Conservation (phyloP, 345 rosid species). For the Moricandia arvensis region DNA sequence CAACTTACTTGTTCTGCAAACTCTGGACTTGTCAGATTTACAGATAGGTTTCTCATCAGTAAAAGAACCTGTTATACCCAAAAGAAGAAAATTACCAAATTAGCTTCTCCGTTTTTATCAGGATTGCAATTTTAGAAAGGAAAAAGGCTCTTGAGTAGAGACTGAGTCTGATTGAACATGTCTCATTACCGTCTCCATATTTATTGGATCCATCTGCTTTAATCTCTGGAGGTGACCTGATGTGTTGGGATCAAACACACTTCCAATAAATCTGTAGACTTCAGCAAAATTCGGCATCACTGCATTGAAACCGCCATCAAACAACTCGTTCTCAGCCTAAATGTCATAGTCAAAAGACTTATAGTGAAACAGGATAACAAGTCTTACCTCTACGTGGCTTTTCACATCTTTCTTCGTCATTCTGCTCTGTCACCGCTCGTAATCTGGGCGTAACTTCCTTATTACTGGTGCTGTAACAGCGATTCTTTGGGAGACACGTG, state of each 20-base stretch:
- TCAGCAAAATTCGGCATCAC: slow-evolving; percentile 84
- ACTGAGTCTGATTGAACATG: slow-evolving; percentile 1
- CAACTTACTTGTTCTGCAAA: slow-evolving; percentile 76
- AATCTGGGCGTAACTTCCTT: slow-evolving; percentile 53
- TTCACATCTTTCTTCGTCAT: slow-evolving; percentile 46
- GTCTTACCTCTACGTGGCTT: slow-evolving; percentile 55
- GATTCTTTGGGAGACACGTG: slow-evolving; percentile 25
- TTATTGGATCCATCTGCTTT: slow-evolving; percentile 87
- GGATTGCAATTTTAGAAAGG: neutral
- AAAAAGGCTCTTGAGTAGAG: neutral
- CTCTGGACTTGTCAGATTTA: slow-evolving; percentile 71
- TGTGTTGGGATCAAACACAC: slow-evolving; percentile 72
- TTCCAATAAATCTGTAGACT: slow-evolving; percentile 93
- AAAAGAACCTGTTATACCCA: slow-evolving; percentile 51
- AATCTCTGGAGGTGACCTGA: slow-evolving; percentile 67
- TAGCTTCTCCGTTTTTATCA: slow-evolving; percentile 6
- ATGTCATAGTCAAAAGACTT: neutral
- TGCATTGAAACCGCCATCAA: slow-evolving; percentile 43
- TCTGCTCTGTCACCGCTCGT: slow-evolving; percentile 34
- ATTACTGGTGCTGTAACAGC: slow-evolving; percentile 41
- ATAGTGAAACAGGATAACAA: neutral
- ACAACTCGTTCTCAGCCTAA: slow-evolving; percentile 2
- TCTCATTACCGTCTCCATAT: slow-evolving; percentile 68
- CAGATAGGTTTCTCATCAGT: slow-evolving; percentile 77
- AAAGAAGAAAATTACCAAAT: neutral